Evolutionary conservation across 345 rosid species (phyloP).

Genomic region (Brassica incana): DNA sequence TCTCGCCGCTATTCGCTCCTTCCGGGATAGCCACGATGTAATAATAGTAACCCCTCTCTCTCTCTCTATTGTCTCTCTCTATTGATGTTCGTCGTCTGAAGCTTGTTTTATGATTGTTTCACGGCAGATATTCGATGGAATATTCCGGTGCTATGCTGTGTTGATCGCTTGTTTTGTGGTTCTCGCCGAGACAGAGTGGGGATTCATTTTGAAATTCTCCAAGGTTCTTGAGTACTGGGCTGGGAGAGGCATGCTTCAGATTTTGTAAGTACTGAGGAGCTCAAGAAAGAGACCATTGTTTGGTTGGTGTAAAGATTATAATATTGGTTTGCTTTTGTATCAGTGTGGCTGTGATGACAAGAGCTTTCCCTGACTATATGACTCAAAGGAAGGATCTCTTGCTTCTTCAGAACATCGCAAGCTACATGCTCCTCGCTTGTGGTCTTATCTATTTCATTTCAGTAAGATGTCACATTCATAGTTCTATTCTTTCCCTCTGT

Average conservation of each 20-base stretch:
- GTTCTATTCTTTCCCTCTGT: neutral
- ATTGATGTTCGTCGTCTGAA: conserved; percentile 23
- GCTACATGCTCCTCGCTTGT: conserved; percentile 89
- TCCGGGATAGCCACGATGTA: conserved; percentile 77
- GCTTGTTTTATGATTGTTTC: neutral
- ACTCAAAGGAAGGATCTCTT: conserved; percentile 49
- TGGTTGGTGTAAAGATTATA: neutral
- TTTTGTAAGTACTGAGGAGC: conserved; percentile 60
- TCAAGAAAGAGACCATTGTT: neutral
- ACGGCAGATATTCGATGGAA: conserved; percentile 77
- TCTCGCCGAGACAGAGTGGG: conserved; percentile 93
- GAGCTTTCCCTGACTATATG: conserved; percentile 79
- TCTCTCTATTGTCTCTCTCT: neutral
- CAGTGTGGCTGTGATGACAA: conserved; percentile 97
- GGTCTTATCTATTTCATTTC: conserved; percentile 72
- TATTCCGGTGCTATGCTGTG: conserved; percentile 91
- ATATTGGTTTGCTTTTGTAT: conserved; percentile 12
- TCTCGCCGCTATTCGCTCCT: conserved; percentile 81
- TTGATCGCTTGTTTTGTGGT: conserved; percentile 65
- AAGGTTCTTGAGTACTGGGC: conserved; percentile 93
- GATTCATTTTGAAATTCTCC: conserved; percentile 61
- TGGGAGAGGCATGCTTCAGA: conserved; percentile 99
- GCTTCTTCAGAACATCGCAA: conserved; percentile 76
- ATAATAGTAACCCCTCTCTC: conserved; percentile 22
- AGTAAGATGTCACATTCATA: conserved; percentile 43